Conservation (phyloP, 306 rosid species). For the Morella rubra region DNA sequence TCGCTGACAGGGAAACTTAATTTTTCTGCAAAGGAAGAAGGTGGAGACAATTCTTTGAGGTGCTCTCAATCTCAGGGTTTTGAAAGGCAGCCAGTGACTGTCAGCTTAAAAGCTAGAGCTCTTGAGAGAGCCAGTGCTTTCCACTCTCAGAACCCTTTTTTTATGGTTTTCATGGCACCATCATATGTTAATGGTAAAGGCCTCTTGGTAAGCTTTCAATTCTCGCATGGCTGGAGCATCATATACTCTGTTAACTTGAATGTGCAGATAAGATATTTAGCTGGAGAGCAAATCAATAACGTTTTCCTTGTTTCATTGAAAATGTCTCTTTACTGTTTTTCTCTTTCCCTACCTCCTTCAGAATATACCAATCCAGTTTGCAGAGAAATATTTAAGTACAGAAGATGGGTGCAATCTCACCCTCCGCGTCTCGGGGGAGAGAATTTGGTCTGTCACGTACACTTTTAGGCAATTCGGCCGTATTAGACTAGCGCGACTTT, state of each 20-base stretch:
- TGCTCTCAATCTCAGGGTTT: neutral
- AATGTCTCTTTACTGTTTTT: neutral
- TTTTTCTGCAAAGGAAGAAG: neutral
- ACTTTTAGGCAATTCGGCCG: neutral
- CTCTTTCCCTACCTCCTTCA: neutral
- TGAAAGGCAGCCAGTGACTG: no score
- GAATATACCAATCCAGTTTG: neutral
- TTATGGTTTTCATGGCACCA: slow-evolving; percentile 5
- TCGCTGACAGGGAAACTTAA: neutral
- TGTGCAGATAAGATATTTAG: neutral
- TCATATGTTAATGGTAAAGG: neutral
- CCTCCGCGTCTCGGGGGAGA: neutral
- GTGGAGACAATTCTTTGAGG: neutral
- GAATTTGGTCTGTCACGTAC: neutral
- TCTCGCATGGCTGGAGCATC: no score
- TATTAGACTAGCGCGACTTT: neutral
- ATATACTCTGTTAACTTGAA: neutral
- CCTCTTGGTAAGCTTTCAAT: slow-evolving; percentile 17
- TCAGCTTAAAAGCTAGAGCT: neutral
- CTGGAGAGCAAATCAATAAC: no score
- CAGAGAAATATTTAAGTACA: neutral
- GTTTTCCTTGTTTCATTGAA: neutral
- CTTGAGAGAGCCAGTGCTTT: slow-evolving; percentile 19
- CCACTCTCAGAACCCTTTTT: slow-evolving; percentile 12
- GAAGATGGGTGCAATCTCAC: neutral